Base-by-base conservation (phyloP, 495 filamentous ascomycete genomes). In the Darksidea phi region DNA sequence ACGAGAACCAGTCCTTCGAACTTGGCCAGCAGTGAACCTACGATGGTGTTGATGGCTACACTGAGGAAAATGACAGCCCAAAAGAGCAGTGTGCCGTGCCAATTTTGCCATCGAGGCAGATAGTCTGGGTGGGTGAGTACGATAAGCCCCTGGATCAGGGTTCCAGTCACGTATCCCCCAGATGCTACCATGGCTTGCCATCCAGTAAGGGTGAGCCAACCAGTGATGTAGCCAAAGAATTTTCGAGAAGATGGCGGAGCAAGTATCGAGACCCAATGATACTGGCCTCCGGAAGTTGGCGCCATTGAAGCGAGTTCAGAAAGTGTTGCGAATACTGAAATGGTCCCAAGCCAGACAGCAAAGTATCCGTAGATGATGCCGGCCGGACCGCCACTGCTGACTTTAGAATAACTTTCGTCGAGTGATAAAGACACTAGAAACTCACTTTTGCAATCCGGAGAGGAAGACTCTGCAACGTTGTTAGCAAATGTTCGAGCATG, bases 121-220 rank as follows among this genome's bases (percentile, higher is more conserved):
- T 80, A 80, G 15, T 38, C 59, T 1, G 76, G 70, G 24, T 80
- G 42, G 46, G 78, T 80, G 32, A 86, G 67, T 12, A 80, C 73
- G 46, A 84, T 74, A 6, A 86, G 67, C 0, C 82, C 82, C 68
- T 86, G 82, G 28, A 87, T 80, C 55, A 83, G 76, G 1, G 76
- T 81, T 0, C 75, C 81, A 1, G 77, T 76, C 4, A 86, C 70
- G 64, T 80, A 86, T 0, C 76, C 77, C 36, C 76, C 71, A 1
- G 77, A 72, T 1, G 82, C 78, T 13, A 78, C 77, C 1, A 76
- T 71, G 21, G 79, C 78, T 68, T 85, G 80, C 84, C 84, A 86
- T 5, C 80, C 83, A 28, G 77, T 77, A 6, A 80, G 77, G 38
- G 75, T 79, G 17, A 87, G 73, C 84, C 84, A 87, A 15, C 80